Conservation (phyloP, 805 yeast genomes). For the Starmerella asiatica region DNA sequence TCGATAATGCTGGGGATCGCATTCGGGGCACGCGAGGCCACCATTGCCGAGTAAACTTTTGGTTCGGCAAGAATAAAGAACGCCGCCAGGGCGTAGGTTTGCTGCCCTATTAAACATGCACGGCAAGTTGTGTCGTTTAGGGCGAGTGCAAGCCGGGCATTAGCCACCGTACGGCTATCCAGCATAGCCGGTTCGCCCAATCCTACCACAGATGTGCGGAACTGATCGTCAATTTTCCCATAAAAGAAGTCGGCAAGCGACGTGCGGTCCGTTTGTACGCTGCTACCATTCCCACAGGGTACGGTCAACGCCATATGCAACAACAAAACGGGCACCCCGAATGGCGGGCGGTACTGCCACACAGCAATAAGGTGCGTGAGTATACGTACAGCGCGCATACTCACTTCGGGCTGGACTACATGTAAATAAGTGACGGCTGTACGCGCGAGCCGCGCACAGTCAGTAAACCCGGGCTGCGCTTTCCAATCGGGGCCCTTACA, state of each 20-base stretch:
- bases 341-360: slow-evolving; percentile 3
- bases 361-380: slow-evolving; percentile 1
- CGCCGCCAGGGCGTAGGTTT: slow-evolving; percentile 3
- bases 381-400: slow-evolving; percentile 1
- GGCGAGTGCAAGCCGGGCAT: not conserved
- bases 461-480: too few relatives aligned
- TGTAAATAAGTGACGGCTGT: slow-evolving; percentile 2
- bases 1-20: slow-evolving; percentile 6
- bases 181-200: not conserved
- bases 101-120: slow-evolving; percentile 2
- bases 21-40: slow-evolving; percentile 4
- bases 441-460: too few relatives aligned
- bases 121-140: not conserved
- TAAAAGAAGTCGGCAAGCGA: not conserved
- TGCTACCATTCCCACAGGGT: slow-evolving; percentile 7
- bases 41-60: slow-evolving; percentile 1
- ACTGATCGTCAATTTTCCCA: not conserved
- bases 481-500: too few relatives aligned
- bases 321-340: not conserved
- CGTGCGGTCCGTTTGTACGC: not conserved
- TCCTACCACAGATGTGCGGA: not conserved
- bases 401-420: not conserved
- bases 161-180: not conserved
- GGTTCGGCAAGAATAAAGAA: slow-evolving; percentile 2
- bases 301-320: not conserved